These are phyloP conservation scores for Colletotrichum sp. DNA, from an alignment of 2,329 filamentous ascomycete species.

Conservation along the genomic window DNA sequence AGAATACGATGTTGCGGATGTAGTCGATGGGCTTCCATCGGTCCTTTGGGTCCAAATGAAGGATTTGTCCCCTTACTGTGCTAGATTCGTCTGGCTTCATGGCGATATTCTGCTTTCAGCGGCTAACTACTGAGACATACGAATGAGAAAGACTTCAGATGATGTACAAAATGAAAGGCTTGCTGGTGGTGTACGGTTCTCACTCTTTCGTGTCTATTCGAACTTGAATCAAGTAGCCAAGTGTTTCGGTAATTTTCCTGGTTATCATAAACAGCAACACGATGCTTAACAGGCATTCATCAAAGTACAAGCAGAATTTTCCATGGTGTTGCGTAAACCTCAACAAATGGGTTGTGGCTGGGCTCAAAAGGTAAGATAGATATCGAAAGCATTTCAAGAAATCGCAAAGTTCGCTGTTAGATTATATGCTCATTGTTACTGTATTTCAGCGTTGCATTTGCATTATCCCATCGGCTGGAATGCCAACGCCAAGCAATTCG, in stretches of 20 bases:
- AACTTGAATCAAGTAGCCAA: neutral
- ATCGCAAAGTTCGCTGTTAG: neutral
- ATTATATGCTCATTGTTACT: neutral
- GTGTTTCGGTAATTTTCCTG: neutral
- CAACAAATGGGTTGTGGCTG: neutral
- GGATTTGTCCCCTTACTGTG: neutral
- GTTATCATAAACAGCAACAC: neutral
- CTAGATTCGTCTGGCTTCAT: neutral
- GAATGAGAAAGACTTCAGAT: neutral
- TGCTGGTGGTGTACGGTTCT: neutral
- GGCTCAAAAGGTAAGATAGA: neutral
- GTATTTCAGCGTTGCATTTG: neutral
- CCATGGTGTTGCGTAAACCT: neutral
- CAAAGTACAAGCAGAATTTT: neutral
- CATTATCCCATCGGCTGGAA: neutral
- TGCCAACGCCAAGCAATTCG: neutral
- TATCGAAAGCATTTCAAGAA: neutral
- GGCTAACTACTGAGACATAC: neutral
- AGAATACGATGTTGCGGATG: conserved; percentile 21
- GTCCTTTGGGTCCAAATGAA: conserved; percentile 9
- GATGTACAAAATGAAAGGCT: neutral
- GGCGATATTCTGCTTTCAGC: neutral
- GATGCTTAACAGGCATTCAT: neutral
- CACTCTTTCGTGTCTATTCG: neutral
- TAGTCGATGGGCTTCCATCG: conserved; percentile 13